Conservation (phyloP, 371 early-diverging fungal genomes). For the Smittium culicis region DNA sequence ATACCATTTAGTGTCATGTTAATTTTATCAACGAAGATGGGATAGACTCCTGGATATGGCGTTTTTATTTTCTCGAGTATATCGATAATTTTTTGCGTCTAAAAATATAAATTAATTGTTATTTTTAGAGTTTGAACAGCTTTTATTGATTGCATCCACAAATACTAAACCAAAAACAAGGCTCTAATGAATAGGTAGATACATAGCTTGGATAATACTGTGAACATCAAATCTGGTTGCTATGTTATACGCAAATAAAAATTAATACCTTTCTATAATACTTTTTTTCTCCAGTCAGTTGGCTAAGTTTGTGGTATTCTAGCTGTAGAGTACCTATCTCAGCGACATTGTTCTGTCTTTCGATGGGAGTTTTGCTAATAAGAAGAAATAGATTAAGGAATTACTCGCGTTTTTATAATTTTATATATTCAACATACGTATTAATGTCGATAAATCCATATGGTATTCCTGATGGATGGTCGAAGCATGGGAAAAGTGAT, state of each 20-base stretch:
- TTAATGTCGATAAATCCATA: constrained; percentile 18
- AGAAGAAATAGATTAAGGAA: neutral
- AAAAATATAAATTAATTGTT: neutral
- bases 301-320: constrained; percentile 73
- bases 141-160: neutral
- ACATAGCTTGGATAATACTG: too few species aligned
- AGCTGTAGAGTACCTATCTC: constrained; percentile 76
- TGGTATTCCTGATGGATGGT: constrained; percentile 59
- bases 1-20: constrained; percentile 16
- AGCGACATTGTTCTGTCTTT: too few species aligned
- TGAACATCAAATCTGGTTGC: too few species aligned
- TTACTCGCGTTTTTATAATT: neutral
- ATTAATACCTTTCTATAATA: constrained; percentile 15
- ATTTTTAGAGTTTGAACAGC: neutral
- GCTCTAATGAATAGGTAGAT: neutral
- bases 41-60: constrained; percentile 24
- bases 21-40: constrained; percentile 23
- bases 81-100: constrained; percentile 7
- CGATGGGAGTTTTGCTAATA: too few species aligned
- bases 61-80: neutral
- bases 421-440: neutral
- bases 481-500: constrained; percentile 59
- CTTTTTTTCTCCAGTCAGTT: constrained; percentile 47
- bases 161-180: neutral
- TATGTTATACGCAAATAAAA: too few species aligned